Base-by-base conservation (phyloP, 2,329 filamentous ascomycete genomes). In the Neospermospora avenae region DNA sequence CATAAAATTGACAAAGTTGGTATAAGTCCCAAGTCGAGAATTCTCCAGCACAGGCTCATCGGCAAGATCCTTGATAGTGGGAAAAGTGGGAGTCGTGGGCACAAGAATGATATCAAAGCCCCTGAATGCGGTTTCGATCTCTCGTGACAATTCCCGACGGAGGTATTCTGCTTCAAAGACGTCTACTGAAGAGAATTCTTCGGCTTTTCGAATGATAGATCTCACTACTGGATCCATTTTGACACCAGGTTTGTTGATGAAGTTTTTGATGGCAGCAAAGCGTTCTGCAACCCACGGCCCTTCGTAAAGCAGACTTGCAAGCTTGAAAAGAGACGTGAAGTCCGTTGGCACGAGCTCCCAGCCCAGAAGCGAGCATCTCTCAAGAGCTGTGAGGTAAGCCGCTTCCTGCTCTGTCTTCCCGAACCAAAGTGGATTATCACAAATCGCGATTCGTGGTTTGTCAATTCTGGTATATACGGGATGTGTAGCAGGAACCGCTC, bases 1-100 rank as follows among this genome's bases (percentile, higher is more conserved):
- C 18, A 86, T 70, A 28, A 86, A 81, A 65, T 86, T 86, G 16
- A 79, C 84, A 67, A 81, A 85, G 67, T 85, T 84, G 0, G 83
- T 84, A 59, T 84, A 86, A 22, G 77, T 79, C 5, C 82, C 81
- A 5, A 84, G 68, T 3, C 76, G 70, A 3, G 80, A 80, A 65
- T 86, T 86, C 67, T 81, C 77, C 16, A 70, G 71, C 22, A 86
- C 75, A 0, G 83, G 83, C 44, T 84, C 79, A 2, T 71, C 71
- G 1, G 76, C 72, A 49, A 86, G 75, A 60, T 83, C 77, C 18
- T 77, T 74, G 3, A 84, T 76, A 0, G 78, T 83, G 41, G 77
- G 77, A 63, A 80, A 80, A 1, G 74, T 77, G 4, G 84, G 83
- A 14, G 81, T 74, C 0, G 84, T 86, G 0, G 84, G 84, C 1